These are phyloP conservation scores for Prunus davidiana DNA, from an alignment of 306 rosid species.

Conservation along the genomic window DNA sequence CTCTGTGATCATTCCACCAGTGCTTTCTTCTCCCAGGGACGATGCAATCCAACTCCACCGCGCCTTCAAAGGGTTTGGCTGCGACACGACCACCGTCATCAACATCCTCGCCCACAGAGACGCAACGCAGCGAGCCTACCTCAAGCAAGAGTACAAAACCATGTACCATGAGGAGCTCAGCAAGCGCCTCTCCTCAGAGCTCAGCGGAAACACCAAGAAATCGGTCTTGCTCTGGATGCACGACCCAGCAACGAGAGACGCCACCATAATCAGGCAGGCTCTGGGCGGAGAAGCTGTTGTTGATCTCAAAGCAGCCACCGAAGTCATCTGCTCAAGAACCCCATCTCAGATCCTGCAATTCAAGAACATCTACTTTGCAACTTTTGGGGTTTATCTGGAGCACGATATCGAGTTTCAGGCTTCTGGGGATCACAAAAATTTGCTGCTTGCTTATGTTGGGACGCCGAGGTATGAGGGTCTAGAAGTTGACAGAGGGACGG, in stretches of 20 bases:
- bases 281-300: background rate
- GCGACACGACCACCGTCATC: constrained; percentile 65
- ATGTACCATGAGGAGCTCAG: constrained; percentile 59
- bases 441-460: constrained; percentile 54
- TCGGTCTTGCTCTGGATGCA: constrained; percentile 77
- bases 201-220: constrained; percentile 55
- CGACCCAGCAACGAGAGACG: constrained; percentile 81
- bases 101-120: constrained; percentile 74
- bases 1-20: constrained; percentile 59
- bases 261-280: constrained; percentile 43
- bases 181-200: constrained; percentile 66
- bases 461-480: constrained; percentile 72
- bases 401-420: constrained; percentile 54
- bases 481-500: constrained; percentile 52
- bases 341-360: constrained; percentile 71
- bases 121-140: constrained; percentile 65
- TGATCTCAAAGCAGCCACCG: constrained; percentile 60
- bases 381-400: constrained; percentile 51
- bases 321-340: constrained; percentile 77
- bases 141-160: constrained; percentile 67
- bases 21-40: constrained; percentile 62
- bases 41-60: constrained; percentile 75
- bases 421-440: constrained; percentile 57
- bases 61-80: constrained; percentile 88
- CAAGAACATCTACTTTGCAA: constrained; percentile 54